Percentiles rank a stretch among this genome's conserved stretches.
Evolutionary conservation across 2,329 filamentous ascomycete genomes (phyloP).

Genomic region (Colletotrichum nymphaeae): DNA sequence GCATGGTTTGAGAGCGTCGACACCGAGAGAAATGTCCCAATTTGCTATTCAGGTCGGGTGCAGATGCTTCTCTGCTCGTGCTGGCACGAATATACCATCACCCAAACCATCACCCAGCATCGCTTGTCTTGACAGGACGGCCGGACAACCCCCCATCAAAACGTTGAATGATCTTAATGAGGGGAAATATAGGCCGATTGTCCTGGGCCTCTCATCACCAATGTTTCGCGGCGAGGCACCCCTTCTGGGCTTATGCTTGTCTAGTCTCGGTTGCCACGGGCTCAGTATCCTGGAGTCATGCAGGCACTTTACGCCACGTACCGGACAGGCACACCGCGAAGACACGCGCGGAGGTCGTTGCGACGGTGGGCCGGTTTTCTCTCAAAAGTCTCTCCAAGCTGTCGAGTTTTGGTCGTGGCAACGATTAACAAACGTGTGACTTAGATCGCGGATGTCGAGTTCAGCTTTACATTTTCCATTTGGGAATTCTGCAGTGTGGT

Average conservation of each 20-base stretch:
- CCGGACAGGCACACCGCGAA: slow-evolving; percentile 16
- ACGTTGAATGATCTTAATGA: slow-evolving; percentile 11
- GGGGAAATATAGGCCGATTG: slow-evolving; percentile 24
- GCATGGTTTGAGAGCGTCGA: not conserved
- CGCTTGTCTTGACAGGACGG: not conserved
- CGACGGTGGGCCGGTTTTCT: slow-evolving; percentile 12
- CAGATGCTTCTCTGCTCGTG: slow-evolving; percentile 8
- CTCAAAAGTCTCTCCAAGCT: not conserved
- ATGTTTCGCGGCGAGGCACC: slow-evolving; percentile 31
- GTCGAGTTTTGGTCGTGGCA: not conserved
- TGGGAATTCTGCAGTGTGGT: not conserved
- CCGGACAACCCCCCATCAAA: not conserved
- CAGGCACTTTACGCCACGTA: slow-evolving; percentile 35
- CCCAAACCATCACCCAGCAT: not conserved
- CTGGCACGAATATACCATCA: not conserved
- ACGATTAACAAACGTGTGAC: not conserved
- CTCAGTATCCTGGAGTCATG: slow-evolving; percentile 31
- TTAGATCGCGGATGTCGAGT: too few relatives aligned
- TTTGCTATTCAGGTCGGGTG: not conserved
- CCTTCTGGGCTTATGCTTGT: slow-evolving; percentile 30
- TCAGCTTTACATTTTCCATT: not conserved
- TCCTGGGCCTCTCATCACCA: slow-evolving; percentile 29
- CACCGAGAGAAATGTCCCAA: not conserved
- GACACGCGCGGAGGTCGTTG: slow-evolving; percentile 13
- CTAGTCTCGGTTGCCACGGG: slow-evolving; percentile 33